Base-by-base conservation (phyloP, 192 early-diverging fungal genomes). In the Diversispora epigaea region DNA sequence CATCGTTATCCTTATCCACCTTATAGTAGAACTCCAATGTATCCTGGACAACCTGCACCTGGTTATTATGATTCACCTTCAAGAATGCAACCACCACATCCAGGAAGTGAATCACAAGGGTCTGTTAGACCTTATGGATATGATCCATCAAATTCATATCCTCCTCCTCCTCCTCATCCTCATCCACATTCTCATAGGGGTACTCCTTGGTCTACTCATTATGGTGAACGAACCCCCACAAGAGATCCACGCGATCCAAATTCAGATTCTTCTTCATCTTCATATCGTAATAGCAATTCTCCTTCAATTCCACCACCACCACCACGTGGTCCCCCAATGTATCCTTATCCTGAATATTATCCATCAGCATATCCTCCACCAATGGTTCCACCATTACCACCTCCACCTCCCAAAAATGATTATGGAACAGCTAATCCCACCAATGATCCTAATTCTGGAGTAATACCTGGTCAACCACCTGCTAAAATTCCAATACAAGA, bases 341-440 rank as follows among this genome's bases (percentile, higher is more conserved):
- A 68, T 45, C 49, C 32, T 49, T 45, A 68, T 68, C 66, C 66
- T n/a, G 63, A 65, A 15, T 65, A 65, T 65, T 65, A 65, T 65
- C 25, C 14, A 45, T 12, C 63, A 15, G 11, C 8, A 15, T n/a
- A 7, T 12, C 43, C 43, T 40, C 63, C 63, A 41, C 19, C 32
- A 32, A 32, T 32, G 25, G 25, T 32, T 32, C 25, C 0, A 1
- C 11, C 63, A 39, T 44, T 8, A 17, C 43, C 25, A 10, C 43
- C 43, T 40, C 63, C 63, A 41, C 19, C 32, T 21, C 58, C 58
- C 4, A 52, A 52, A 52, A 11, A 52, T 4, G 50, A 52, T 52
- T 52, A 52, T 12, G 10, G 10, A 17, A 11, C 11, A 52, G 17
- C 11, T 52, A 10, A 4, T 52, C 10, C 50, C 12, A 11, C 11